phyloP scores from a whole-genome alignment of 495 filamentous ascomycete species.

The Amphirosellinia nigrospora region DNA sequence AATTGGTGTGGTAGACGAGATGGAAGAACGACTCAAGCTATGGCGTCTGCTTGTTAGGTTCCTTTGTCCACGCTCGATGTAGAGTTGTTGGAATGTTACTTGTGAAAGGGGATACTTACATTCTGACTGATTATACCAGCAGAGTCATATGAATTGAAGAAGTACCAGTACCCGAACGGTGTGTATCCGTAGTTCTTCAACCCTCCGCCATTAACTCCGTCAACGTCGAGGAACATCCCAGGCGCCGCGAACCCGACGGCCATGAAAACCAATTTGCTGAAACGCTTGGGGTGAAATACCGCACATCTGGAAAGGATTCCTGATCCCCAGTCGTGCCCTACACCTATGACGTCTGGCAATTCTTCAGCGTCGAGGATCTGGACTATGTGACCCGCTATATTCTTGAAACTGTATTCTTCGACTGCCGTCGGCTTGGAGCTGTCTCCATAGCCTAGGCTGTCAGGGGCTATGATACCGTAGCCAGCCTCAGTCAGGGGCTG shows the following conservation, averaged over 20 bases:
- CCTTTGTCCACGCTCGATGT: not conserved
- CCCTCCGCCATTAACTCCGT: conserved; percentile 23
- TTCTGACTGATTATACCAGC: not conserved
- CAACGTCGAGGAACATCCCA: conserved; percentile 25
- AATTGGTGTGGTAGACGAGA: not conserved
- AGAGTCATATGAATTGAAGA: conserved; percentile 11
- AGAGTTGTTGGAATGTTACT: too few relatives aligned
- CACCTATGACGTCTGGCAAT: conserved; percentile 34
- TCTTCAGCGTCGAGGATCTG: conserved; percentile 37
- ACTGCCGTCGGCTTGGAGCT: conserved; percentile 45
- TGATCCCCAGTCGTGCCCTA: conserved; percentile 46
- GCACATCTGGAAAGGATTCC: conserved; percentile 25
- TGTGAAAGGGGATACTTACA: not conserved
- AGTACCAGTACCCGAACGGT: conserved; percentile 31
- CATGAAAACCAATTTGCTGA: conserved; percentile 30
- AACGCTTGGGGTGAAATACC: conserved; percentile 21
- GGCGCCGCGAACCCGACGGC: conserved; percentile 27
- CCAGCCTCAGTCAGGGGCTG: conserved; percentile 37
- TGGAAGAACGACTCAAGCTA: conserved; percentile 6
- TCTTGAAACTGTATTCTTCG: conserved; percentile 41
- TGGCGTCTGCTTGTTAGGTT: not conserved
- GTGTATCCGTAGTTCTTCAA: conserved; percentile 28
- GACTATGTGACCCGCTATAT: conserved; percentile 42
- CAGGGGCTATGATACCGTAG: conserved; percentile 51
- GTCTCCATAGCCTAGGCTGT: conserved; percentile 53